Conservation (phyloP, 441 rosid genomes). For the Adansonia gregorii region DNA sequence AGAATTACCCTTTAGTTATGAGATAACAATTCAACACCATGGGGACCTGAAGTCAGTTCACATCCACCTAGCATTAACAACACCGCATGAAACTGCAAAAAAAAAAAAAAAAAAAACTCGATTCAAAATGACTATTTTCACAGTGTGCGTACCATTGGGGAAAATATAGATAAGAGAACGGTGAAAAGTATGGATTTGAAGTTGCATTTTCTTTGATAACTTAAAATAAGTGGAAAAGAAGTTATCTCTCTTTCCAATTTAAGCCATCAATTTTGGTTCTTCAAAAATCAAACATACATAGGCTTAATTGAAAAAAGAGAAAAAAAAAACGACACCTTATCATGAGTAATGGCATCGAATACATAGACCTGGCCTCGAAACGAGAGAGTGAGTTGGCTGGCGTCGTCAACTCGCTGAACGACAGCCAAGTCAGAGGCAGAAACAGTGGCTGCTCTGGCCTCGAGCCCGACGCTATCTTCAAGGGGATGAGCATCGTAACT, state of each 20-base stretch:
- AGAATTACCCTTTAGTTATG: slow-evolving; percentile 71
- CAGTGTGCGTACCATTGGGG: not conserved
- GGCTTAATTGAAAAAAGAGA: not conserved
- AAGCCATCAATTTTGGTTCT: slow-evolving; percentile 4
- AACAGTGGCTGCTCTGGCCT: slow-evolving; percentile 40
- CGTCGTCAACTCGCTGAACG: slow-evolving; percentile 45
- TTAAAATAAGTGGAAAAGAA: slow-evolving; percentile 14
- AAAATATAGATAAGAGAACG: not conserved
- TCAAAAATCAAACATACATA: not conserved
- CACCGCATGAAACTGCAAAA: slow-evolving; percentile 77
- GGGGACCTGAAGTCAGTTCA: slow-evolving; percentile 62
- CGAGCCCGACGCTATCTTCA: slow-evolving; percentile 48
- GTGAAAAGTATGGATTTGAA: not conserved
- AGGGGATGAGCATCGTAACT: slow-evolving; percentile 53
- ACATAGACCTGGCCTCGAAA: slow-evolving; percentile 95
- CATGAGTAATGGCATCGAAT: slow-evolving; percentile 80
- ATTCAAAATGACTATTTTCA: not conserved
- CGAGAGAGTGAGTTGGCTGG: slow-evolving; percentile 82
- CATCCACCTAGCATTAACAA: slow-evolving; percentile 76
- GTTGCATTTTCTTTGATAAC: not conserved
- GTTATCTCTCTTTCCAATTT: slow-evolving; percentile 11
- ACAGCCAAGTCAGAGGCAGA: slow-evolving; percentile 40
- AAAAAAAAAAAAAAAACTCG: not conserved
- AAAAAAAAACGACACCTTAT: slow-evolving; percentile 54
- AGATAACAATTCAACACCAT: slow-evolving; percentile 55